These are phyloP conservation scores for Mucuna pruriens DNA, from an alignment of 306 rosid genomes.

Conservation along the genomic window DNA sequence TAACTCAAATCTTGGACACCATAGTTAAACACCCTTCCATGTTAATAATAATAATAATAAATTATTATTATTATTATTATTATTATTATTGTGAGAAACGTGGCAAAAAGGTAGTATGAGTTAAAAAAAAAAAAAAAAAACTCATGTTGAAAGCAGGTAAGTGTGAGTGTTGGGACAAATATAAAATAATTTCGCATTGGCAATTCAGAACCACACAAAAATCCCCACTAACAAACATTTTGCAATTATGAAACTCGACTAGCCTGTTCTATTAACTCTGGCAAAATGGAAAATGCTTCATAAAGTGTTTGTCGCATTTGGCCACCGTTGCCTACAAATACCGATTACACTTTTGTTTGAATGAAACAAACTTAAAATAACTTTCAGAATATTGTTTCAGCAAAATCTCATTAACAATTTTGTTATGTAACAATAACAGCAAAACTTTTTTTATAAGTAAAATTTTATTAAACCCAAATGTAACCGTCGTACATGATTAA, in stretches of 20 bases:
- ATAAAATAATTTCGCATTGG: neutral
- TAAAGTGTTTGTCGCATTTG: neutral
- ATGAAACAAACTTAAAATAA: neutral
- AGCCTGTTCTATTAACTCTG: neutral
- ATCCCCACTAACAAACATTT: neutral
- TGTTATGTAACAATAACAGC: neutral
- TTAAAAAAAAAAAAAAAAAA: neutral
- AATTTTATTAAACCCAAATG: too few relatives aligned
- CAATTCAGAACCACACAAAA: constrained; percentile 3
- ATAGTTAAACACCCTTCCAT: neutral
- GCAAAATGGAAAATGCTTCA: constrained; percentile 4
- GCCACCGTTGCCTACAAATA: neutral
- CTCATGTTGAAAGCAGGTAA: neutral
- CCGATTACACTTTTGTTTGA: neutral
- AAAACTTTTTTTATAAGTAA: too few relatives aligned
- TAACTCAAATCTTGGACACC: too few relatives aligned
- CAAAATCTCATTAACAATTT: neutral
- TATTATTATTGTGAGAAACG: neutral
- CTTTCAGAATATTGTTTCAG: neutral
- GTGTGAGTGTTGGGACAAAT: neutral
- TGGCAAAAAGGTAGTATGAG: neutral
- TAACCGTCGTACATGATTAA: too few relatives aligned
- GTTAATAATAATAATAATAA: neutral
- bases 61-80: too few relatives aligned
- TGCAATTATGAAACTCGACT: neutral